Base-by-base conservation (phyloP, 106 monocot genomes). In the Acorus calamus region DNA sequence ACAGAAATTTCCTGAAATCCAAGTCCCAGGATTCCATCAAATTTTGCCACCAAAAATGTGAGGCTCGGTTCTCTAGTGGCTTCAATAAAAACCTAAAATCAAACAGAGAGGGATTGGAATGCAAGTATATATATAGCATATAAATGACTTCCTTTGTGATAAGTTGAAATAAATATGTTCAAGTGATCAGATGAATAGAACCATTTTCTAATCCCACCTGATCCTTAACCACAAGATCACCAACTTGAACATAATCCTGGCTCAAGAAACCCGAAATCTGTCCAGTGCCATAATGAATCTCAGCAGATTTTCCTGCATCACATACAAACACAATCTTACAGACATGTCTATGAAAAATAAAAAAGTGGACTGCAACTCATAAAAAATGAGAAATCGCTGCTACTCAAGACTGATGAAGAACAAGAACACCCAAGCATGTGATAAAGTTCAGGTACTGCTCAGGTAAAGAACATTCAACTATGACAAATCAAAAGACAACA, bases 251-350 rank as follows among this genome's bases (percentile, higher is more conserved):
- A 71, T 74, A 66, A 62, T 93, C 88, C 71, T 80, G 61, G 59
- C 88, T 93, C 66, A 83, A 80, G 74, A 78, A 83, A 56, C 88
- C 93, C 13, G 88, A 70, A 64, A 93, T 77, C 12, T 78, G 50
- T 63, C 93, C 93, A 47, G 80, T 85, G 12, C 88, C 93, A 67
- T 88, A 93, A 8, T 76, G 85, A 69, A 93, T 93, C 13, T 55
- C 80, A 50, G 85, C 93, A 71, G 83, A 52, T 56, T 73, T 80
- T 7, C 93, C 93, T 93, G 74, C 28, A 62, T 48, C 67, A 59
- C 61, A 47, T n/a, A 50, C 6, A 54, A 13, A 28, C 28, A 28
- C 28, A 28, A 28, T 28, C 28, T 28, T 28, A 28, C 1, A 28
- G 1, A 28, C 28, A 28, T 28, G 28, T 28, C 1, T 28, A 28